A percentile compares a stretch with the other conserved stretches of the same genome.
Conservation (phyloP, 176 grass and related monocot genomes). For the Juncus inflexus region DNA sequence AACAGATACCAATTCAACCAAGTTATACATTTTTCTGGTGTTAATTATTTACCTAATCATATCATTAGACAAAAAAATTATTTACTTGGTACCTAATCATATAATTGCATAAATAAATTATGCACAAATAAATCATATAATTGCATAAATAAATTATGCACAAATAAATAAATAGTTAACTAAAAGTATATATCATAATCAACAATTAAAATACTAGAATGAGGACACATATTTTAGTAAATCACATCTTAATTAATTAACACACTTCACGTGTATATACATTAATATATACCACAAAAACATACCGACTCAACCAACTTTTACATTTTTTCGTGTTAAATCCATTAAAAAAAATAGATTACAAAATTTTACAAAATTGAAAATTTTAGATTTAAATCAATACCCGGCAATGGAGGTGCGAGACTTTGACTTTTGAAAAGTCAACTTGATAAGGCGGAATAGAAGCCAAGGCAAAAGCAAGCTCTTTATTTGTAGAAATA, state of each 20-base stretch:
- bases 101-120: background rate
- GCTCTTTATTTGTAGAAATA: constrained; percentile 73
- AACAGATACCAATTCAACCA: no score
- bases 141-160: constrained; percentile 10
- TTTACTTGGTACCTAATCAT: background rate
- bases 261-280: no score
- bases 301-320: no score
- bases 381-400: constrained; percentile 15
- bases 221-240: no score
- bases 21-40: background rate
- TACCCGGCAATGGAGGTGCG: constrained; percentile 78
- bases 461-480: constrained; percentile 82
- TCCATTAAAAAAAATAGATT: constrained; percentile 3
- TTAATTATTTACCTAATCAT: background rate
- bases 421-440: constrained; percentile 66
- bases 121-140: no score
- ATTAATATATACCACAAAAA: no score
- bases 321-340: no score
- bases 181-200: constrained; percentile 1
- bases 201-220: constrained; percentile 1
- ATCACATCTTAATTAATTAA: no score
- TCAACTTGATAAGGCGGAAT: constrained; percentile 72
- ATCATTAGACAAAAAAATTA: background rate
- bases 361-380: constrained; percentile 4
- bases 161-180: background rate